Base-by-base conservation (phyloP, 306 rosid species). In the Canavalia gladiata region DNA sequence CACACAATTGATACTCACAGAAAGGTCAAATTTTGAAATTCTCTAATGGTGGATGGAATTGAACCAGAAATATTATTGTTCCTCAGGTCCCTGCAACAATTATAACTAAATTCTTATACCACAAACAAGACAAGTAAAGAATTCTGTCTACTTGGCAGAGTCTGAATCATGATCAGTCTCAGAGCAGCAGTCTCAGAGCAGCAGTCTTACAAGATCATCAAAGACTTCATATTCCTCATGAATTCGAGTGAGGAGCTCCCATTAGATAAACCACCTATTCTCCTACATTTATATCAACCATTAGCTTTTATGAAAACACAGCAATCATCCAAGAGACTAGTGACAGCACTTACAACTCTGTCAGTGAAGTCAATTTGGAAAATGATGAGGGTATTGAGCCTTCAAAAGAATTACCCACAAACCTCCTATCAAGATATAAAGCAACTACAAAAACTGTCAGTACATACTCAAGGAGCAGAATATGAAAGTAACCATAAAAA, bases 341-440 rank as follows among this genome's bases (percentile, higher is more conserved):
- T 6, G 74, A 83, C 33, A 5, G 13, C 39, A 89, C 97, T 91
- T 82, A 94, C 98, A 92, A 50, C 46, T 91, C 90, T 41, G 71
- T 50, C 49, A 94, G 56, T 77, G 94, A 87, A 72, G 90, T 90
- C 89, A 94, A 84, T 79, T 86, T 91, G 57, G 91, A 89, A 77
- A 94, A 84, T 9, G 95, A 75, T 0, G 86, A 71, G 41, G 98
- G 97, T 85, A 92, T 87, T 29, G 90, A 84, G 54, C 97, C 91
- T 77, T 83, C 76, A 30, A 94, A 92, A 71, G 93, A 86, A 88
- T 94, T 94, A 10, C 98, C 98, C 78, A 92, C 88, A 83, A 94
- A 68, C 84, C 91, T 90, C 97, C 98, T 94, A 37, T 30, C 29
- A 75, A 64, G 71, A 54, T 43, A 81, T 54, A 49, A 52, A 83